Percentiles rank a stretch among this genome's conserved stretches.
phyloP scores from a whole-genome alignment of 2,329 filamentous ascomycete species.

The Cercospora berteroae region DNA sequence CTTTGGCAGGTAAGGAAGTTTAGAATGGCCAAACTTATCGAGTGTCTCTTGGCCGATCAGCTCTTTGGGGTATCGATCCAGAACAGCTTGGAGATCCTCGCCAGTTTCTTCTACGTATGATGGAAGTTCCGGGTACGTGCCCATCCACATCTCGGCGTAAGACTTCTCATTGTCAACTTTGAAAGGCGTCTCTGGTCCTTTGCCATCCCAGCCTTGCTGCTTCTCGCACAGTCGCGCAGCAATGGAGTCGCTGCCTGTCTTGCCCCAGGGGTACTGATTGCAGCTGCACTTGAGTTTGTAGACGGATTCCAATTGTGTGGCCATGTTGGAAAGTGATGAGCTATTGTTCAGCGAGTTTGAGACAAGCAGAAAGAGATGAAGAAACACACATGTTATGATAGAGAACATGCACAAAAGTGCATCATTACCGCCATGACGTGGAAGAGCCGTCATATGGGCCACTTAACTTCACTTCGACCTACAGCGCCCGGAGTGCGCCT shows the following conservation, averaged over 20 bases:
- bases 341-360: not conserved
- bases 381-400: not conserved
- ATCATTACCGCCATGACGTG: not conserved
- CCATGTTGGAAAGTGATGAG: slow-evolving; percentile 40
- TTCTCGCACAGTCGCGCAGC: slow-evolving; percentile 64
- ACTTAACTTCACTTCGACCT: slow-evolving; percentile 1
- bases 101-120: slow-evolving; percentile 62
- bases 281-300: slow-evolving; percentile 56
- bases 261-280: slow-evolving; percentile 68
- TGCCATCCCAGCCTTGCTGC: slow-evolving; percentile 53
- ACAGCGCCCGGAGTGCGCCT: not conserved
- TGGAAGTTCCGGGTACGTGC: slow-evolving; percentile 69
- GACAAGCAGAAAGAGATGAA: not conserved
- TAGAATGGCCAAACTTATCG: slow-evolving; percentile 59
- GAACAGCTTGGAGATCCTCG: slow-evolving; percentile 62
- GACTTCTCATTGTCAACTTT: slow-evolving; percentile 61
- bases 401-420: not conserved
- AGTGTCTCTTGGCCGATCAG: slow-evolving; percentile 63
- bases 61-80: slow-evolving; percentile 60
- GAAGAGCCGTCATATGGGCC: not conserved
- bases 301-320: slow-evolving; percentile 45
- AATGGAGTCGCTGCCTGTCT: slow-evolving; percentile 63
- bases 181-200: slow-evolving; percentile 50
- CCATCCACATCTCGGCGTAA: slow-evolving; percentile 73
- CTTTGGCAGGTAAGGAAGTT: slow-evolving; percentile 72